Evolutionary conservation across 1,139 yeast genomes (phyloP), one percentile per base, ranked within the genome.

Genomic region (Zhuliangozyma parablackwelliae): DNA sequence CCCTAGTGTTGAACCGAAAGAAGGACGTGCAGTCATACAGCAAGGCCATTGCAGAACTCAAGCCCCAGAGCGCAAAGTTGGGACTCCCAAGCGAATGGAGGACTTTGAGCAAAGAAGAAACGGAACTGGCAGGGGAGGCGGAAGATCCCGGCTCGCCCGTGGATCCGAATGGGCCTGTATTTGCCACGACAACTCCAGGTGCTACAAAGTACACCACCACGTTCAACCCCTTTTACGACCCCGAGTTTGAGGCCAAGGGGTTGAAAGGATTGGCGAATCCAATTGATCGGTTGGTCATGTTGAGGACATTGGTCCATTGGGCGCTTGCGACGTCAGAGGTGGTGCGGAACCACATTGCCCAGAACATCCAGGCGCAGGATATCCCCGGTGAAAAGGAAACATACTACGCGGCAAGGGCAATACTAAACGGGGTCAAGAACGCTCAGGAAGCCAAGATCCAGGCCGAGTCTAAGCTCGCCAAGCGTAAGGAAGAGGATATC

Each of bases 41-140:
- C 3, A 61, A 59, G 33, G 72, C 77, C 1, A 54, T 75, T 3
- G 53, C 52, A 13, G 78, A 72, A 41, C 53, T 76, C 31, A 72
- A 69, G 40, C 48, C 68, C 0, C 52, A 53, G 30, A 62, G 59
- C 10, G 38, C 43, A 2, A 44, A 42, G 7, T 59, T 65, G 47
- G 78, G 79, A 0, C 53, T 70, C 26, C 78, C 79, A 1, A 48
- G 43, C 29, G 78, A 73, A 53, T 73, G 80, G 80, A 59, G 65
- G 27, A 6, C 31, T 8, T 33, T 32, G 12, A 23, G 30, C 9
- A 10, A 13, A 30, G 10, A 3, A 10, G 24, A 46, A 59, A 59
- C 41, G 53, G 24, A 23, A 7, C 3, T 3, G 24, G 24, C 7
- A 9, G 9, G 23, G 26, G 44, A 53, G 11, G 50, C 50, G 24